phyloP scores from a whole-genome alignment of 495 filamentous ascomycete genomes.

The Daldinia caldariorum region DNA sequence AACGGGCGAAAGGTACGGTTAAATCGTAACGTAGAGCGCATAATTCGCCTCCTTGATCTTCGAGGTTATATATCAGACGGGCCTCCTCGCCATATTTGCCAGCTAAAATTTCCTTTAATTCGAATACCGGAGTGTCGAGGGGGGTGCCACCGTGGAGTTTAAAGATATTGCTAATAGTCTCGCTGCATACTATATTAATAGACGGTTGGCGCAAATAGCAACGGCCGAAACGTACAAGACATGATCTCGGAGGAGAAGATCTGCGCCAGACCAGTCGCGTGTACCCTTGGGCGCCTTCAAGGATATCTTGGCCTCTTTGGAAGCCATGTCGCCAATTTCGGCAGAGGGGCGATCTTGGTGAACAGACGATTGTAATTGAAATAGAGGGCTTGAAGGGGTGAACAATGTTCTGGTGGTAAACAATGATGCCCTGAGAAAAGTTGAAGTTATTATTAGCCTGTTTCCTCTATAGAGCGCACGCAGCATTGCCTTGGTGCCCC shows the following conservation, averaged over 20 bases:
- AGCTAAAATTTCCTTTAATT: slow-evolving; percentile 71
- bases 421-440: slow-evolving; percentile 5
- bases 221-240: slow-evolving; percentile 31
- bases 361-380: slow-evolving; percentile 11
- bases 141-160: slow-evolving; percentile 56
- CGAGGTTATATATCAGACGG: slow-evolving; percentile 87
- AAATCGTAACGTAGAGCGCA: slow-evolving; percentile 85
- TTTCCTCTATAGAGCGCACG: slow-evolving; percentile 28
- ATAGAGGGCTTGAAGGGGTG: slow-evolving; percentile 2
- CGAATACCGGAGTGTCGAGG: slow-evolving; percentile 60
- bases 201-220: neutral
- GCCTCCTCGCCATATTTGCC: slow-evolving; percentile 89
- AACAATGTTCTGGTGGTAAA: slow-evolving; percentile 12
- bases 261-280: slow-evolving; percentile 37
- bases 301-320: slow-evolving; percentile 34
- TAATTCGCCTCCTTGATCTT: slow-evolving; percentile 89
- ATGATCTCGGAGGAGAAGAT: slow-evolving; percentile 36
- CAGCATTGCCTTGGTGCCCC: slow-evolving; percentile 34
- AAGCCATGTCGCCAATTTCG: slow-evolving; percentile 29
- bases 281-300: slow-evolving; percentile 38
- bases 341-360: slow-evolving; percentile 3
- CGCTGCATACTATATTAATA: slow-evolving; percentile 31
- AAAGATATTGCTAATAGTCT: slow-evolving; percentile 47
- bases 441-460: slow-evolving; percentile 28
- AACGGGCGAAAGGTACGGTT: slow-evolving; percentile 91